Conservation (phyloP, 371 early-diverging fungal species). For the Amoeboaphelidium occidentale region DNA sequence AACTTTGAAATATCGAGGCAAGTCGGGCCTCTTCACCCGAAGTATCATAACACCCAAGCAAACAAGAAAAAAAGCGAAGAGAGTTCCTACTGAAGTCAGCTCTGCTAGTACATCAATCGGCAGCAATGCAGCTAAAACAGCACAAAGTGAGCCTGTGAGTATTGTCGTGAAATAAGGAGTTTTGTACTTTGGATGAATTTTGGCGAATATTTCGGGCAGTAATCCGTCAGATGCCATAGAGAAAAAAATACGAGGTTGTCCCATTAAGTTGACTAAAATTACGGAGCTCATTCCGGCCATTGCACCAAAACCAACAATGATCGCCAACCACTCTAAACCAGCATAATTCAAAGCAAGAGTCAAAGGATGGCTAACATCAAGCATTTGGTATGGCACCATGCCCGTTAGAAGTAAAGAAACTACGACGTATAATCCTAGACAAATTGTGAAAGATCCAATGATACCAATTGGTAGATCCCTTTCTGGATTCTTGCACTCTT, state of each 20-base stretch:
- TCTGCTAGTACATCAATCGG: constrained; percentile 60
- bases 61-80: constrained; percentile 61
- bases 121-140: constrained; percentile 39
- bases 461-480: constrained; percentile 70
- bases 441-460: constrained; percentile 39
- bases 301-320: constrained; percentile 46
- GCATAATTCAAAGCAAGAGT: constrained; percentile 30
- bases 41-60: constrained; percentile 45
- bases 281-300: constrained; percentile 51
- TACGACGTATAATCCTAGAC: constrained; percentile 49
- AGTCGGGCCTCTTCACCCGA: constrained; percentile 42
- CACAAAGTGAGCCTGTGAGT: constrained; percentile 34
- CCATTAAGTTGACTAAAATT: constrained; percentile 40
- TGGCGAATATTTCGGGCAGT: constrained; percentile 37
- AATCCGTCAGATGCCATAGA: constrained; percentile 68
- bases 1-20: constrained; percentile 34
- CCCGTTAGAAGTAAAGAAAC: constrained; percentile 41
- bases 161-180: constrained; percentile 49
- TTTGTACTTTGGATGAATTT: constrained; percentile 31
- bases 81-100: constrained; percentile 59
- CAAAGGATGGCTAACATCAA: constrained; percentile 30
- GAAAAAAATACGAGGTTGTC: constrained; percentile 64
- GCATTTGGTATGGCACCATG: constrained; percentile 26
- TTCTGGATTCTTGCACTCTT: constrained; percentile 55
- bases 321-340: constrained; percentile 34